Conservation (phyloP, 2,329 filamentous ascomycete species). For the Pleomassaria siparia region DNA sequence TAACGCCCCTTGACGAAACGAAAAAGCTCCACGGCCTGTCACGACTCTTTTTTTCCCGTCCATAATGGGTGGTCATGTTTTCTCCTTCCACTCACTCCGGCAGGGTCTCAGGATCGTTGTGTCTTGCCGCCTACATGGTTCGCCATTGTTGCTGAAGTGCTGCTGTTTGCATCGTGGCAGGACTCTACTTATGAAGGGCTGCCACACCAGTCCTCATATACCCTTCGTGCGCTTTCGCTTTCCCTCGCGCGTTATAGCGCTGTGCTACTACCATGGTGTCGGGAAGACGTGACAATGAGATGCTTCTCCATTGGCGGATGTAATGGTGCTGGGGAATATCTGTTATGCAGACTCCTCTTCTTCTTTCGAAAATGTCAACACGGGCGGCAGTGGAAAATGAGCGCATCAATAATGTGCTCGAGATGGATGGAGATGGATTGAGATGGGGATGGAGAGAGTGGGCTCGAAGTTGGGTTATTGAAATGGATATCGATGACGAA, state of each 20-base stretch:
- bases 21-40: not conserved
- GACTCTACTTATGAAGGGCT: not conserved
- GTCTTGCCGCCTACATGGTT: not conserved
- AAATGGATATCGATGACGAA: not conserved
- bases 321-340: not conserved
- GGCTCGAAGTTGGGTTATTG: not conserved
- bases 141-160: not conserved
- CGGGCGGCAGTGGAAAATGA: not conserved
- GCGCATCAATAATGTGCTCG: not conserved
- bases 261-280: not conserved
- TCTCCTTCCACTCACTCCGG: not conserved
- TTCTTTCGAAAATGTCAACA: not conserved
- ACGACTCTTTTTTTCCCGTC: not conserved
- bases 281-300: not conserved
- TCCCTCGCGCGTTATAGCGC: not conserved
- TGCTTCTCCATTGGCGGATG: not conserved
- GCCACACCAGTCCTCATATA: not conserved
- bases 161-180: not conserved
- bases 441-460: not conserved
- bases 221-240: not conserved
- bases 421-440: not conserved
- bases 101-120: not conserved
- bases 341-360: not conserved
- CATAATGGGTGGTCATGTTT: not conserved
- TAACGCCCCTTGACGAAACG: not conserved